Conservation (phyloP, 202 grass and related monocot genomes). For the Eragrostis tef region DNA sequence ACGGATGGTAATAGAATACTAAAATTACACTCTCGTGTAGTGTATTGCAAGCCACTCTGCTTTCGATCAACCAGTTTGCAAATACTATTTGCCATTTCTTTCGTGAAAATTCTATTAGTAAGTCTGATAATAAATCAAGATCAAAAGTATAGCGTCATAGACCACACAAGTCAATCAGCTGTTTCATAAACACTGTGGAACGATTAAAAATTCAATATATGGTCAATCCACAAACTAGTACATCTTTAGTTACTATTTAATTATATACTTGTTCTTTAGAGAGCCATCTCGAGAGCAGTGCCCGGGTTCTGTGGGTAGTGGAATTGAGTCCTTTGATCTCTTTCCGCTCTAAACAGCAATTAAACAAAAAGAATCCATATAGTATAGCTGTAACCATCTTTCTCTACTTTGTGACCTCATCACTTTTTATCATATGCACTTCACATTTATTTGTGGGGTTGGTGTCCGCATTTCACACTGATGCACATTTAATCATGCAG, state of each 20-base stretch:
- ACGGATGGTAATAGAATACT: background rate
- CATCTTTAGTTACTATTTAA: constrained; percentile 51
- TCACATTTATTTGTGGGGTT: constrained; percentile 26
- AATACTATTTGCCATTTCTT: background rate
- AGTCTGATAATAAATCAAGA: constrained; percentile 23
- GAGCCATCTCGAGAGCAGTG: constrained; percentile 51
- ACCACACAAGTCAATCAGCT: constrained; percentile 41
- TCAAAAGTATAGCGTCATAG: constrained; percentile 18
- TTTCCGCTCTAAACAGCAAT: constrained; percentile 65
- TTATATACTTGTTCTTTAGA: constrained; percentile 49
- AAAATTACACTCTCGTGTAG: background rate
- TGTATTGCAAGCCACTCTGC: background rate
- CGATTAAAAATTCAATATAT: constrained; percentile 48
- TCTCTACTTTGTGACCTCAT: constrained; percentile 56
- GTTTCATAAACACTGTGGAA: constrained; percentile 29
- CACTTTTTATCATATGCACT: constrained; percentile 57
- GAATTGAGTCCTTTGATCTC: constrained; percentile 60
- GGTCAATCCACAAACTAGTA: constrained; percentile 42
- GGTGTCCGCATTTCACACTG: constrained; percentile 14
- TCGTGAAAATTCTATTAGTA: background rate
- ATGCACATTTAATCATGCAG: constrained; percentile 40
- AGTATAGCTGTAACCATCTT: constrained; percentile 46
- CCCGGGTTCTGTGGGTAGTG: constrained; percentile 68
- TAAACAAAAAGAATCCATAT: constrained; percentile 55
- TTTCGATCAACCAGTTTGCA: constrained; percentile 24